Evolutionary conservation across 805 yeast genomes (phyloP), one percentile per base, ranked within the genome.

Genomic region (Metschnikowia shivogae): DNA sequence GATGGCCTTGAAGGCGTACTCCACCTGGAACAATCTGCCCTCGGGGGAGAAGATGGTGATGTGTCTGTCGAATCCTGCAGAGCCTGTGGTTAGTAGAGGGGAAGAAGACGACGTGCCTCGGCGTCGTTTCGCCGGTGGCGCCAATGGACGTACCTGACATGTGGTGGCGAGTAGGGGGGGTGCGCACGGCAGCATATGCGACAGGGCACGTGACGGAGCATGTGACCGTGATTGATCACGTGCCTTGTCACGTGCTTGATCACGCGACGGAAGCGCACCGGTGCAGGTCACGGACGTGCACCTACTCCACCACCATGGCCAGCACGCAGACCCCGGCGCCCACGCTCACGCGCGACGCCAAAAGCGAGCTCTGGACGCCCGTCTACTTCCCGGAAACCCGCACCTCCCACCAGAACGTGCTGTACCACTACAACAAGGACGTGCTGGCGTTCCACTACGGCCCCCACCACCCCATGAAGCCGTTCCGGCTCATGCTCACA

Each of bases 31-130:
- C 50, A 93, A 76, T 68, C 99, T 83, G 37, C 99, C 99, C 65
- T 93, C 99, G 17, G 99, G 99, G 33, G 98, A 92, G 73, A 93
- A 93, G 59, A 93, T 90, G 26, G 99, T 93, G 66, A 93, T 93
- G 67, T 93, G 99, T 75, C 99, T 86, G 73, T 93, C 99, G 66
- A 90, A 93, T 44, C 99, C 99, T n/a, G 98, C 96, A 51, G 83
- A 75, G 52, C 81, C 83, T 74, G 37, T 68, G 41, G 77, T 76
- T 46, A 76, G 75, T 75, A 72, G 10, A 6, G 12, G 13, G 10
- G n/a, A 5, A 29, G 31, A 12, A 29, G 31, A 22, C 3, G 8
- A 6, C 4, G 2, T 22, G 26, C 8, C 8, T 22, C n/a, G 9
- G 27, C 36, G 24, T 17, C 6, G 36, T 11, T 7, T 28, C 26